Conservation (phyloP, 371 early-diverging fungal genomes). For the Rhizopus delemar region DNA sequence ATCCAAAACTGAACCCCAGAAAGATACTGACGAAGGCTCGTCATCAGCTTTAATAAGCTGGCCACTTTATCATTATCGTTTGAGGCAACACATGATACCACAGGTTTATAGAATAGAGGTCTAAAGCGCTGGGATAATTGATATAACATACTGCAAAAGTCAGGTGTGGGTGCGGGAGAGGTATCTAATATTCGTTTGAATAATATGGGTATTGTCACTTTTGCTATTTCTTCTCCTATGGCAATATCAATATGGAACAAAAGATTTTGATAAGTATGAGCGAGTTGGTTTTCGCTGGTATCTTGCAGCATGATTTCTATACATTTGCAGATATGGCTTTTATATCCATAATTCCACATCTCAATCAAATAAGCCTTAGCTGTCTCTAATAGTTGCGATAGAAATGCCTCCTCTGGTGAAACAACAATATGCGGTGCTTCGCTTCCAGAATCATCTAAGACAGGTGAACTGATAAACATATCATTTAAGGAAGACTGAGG, state of each 20-base stretch:
- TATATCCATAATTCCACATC: conserved; percentile 48
- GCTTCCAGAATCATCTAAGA: background rate
- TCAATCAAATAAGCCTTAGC: conserved; percentile 32
- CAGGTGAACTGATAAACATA: background rate
- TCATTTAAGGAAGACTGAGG: conserved; percentile 28
- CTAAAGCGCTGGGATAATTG: conserved; percentile 44
- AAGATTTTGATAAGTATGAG: conserved; percentile 33
- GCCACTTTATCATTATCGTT: conserved; percentile 54
- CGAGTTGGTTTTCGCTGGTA: conserved; percentile 19
- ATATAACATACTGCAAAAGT: conserved; percentile 42
- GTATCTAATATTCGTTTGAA: conserved; percentile 30
- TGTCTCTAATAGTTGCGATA: background rate
- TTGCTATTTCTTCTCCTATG: conserved; percentile 37
- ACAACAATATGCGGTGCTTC: background rate
- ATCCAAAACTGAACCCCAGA: conserved; percentile 64
- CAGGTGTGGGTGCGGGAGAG: conserved; percentile 29
- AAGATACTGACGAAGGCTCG: conserved; percentile 52
- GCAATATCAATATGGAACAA: conserved; percentile 28
- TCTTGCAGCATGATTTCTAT: conserved; percentile 36
- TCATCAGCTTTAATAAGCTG: conserved; percentile 45
- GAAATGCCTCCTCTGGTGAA: background rate
- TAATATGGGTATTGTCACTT: conserved; percentile 35
- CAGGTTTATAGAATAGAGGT: conserved; percentile 54
- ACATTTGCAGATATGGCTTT: conserved; percentile 30
- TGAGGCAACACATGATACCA: conserved; percentile 64